Evolutionary conservation across 2,329 filamentous ascomycete species (phyloP).

Genomic region (Dactylellina haptotyla): DNA sequence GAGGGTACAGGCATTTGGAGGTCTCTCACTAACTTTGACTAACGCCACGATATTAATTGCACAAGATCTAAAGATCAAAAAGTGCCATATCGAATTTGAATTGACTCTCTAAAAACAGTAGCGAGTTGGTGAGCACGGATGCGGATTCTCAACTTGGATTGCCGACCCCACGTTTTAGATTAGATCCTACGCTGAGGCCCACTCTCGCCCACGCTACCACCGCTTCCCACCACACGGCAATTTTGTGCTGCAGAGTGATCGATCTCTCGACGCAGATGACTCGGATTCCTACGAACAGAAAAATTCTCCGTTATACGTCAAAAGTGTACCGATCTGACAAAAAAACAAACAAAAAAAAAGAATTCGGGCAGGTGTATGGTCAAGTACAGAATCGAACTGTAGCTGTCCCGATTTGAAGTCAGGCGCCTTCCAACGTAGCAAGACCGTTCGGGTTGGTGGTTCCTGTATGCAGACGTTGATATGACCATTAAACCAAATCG

Average conservation of each 20-base stretch:
- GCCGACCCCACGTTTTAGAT: too few relatives aligned
- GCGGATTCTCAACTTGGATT: too few relatives aligned
- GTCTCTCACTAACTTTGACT: too few relatives aligned
- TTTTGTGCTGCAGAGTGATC: neutral
- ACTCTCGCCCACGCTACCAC: too few relatives aligned
- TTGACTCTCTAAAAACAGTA: too few relatives aligned
- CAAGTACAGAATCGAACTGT: conserved; percentile 26
- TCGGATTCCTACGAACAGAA: neutral
- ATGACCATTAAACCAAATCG: neutral
- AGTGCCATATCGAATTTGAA: too few relatives aligned
- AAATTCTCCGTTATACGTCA: neutral
- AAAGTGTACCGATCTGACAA: neutral
- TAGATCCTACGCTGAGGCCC: too few relatives aligned
- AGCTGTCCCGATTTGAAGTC: neutral
- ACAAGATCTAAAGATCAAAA: too few relatives aligned
- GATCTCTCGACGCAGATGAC: neutral
- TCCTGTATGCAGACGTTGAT: neutral
- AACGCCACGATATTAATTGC: too few relatives aligned
- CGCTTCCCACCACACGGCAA: neutral
- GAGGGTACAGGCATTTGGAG: too few relatives aligned
- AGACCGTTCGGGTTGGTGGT: neutral
- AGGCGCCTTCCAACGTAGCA: neutral
- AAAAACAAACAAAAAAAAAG: neutral
- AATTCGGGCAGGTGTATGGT: neutral
- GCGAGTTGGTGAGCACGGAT: too few relatives aligned